Base-by-base conservation (phyloP, 331 rosid species). In the Pyracantha coccinea region DNA sequence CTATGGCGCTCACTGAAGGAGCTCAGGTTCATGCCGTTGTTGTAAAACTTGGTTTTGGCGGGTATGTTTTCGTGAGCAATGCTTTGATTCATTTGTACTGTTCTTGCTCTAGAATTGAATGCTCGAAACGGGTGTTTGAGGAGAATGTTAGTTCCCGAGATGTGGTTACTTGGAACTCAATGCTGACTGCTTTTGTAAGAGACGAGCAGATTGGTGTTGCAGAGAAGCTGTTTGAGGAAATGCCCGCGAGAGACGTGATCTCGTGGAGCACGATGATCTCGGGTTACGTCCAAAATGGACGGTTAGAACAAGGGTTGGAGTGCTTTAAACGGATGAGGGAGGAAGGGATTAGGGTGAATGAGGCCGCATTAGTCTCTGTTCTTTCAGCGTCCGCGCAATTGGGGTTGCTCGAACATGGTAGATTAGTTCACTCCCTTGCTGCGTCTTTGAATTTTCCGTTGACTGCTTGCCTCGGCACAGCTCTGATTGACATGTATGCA, bases 401-500 rank as follows among this genome's bases (percentile, higher is more conserved):
- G 83, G 96, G 98, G 52, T 82, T 89, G 87, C 88, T 91, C 7
- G 88, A 82, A 29, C 80, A 41, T 38, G 96, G 97, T 25, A 79
- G 73, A 75, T 75, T 81, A 20, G 58, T 89, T 73, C 96, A 91
- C 81, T 86, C 86, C 20, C 74, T 82, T 21, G 84, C 81, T n/a
- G 80, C 88, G 2, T 81, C 75, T 0, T 52, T 89, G 75, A 85
- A 77, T 68, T 76, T 86, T 28, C 86, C 88, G 0, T 20, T 88
- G 66, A 88, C 85, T 7, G 69, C 81, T 69, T 63, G 78, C 4
- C 78, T 93, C 59, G 92, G 93, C 25, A 87, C 97, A 6, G 86
- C 92, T 3, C 67, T 93, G 24, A 83, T 91, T 75, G 97, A 93
- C 80, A 88, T 93, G 97, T 89, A 93, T 53, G 93, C 97, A 0